Evolutionary conservation across 2,329 filamentous ascomycete species (phyloP), one percentile per base, ranked within the genome.

Genomic region (Corniculantispora saksenae): DNA sequence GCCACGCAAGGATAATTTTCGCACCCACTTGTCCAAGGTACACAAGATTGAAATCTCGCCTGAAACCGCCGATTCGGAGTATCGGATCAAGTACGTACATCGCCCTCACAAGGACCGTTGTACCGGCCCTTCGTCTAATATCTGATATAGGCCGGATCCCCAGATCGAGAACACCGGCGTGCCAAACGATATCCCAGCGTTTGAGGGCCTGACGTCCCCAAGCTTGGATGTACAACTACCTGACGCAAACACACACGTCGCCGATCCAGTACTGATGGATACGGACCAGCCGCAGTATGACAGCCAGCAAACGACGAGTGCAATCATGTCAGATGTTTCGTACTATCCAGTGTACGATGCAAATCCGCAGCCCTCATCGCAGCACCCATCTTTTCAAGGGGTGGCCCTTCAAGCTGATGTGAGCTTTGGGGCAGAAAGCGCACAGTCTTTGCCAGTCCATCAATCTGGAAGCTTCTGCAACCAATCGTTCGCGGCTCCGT

Each of bases 1-100:
- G 92, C 90, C 91, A 1, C 86, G 94, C 25, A 81, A 89, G 59
- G 94, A 97, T 76, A 97, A 97, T 72, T 97, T 97, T 75, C 89
- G 89, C 67, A 87, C 90, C 43, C 94, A 97, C 73, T 82, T 97
- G 54, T 81, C 79, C 58, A 85, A 89, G 13, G 87, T 92, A 71
- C 93, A 97, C 74, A 67, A 68, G 21, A 10, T 54, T 13, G n/a
- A 25, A 3, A 45, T 62, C 29, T 12, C 60, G 15, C n/a, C 27
- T 1, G 35, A 55, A 3, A n/a, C 10, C 2, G 50, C 50, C 23
- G 38, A 35, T 15, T 17, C 40, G 12, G 8, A 19, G 25, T 62
- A 62, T 27, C 35, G 15, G 13, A 21, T 45, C 38, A 17, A 23
- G 60, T 62, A 55, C 45, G 60, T 19, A 25, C 27, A 21, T 25